A percentile compares a stretch with the other conserved stretches of the same genome.
Conservation (phyloP, 345 rosid species). For the Hibiscus mutabilis region DNA sequence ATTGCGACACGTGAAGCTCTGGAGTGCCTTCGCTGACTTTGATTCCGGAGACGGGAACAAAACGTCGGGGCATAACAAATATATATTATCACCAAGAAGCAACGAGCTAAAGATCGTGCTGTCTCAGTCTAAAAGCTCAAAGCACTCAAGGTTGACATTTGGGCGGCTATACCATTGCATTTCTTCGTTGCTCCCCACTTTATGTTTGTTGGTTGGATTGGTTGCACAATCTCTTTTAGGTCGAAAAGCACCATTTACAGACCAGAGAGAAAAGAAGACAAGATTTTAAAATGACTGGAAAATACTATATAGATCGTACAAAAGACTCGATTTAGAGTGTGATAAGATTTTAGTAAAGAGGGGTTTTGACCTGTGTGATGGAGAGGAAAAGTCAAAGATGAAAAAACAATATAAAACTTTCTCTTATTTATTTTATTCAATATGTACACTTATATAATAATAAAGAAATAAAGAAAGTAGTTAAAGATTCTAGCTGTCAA, state of each 20-base stretch:
- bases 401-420: no score
- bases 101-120: conserved; percentile 7
- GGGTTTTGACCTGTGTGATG: no score
- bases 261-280: background rate
- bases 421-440: no score
- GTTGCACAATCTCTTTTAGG: conserved; percentile 14
- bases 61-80: no score
- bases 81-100: background rate
- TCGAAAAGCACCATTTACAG: conserved; percentile 3
- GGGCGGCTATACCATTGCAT: background rate
- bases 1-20: no score
- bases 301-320: background rate
- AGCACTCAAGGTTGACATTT: conserved; percentile 17
- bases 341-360: no score
- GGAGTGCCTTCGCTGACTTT: no score
- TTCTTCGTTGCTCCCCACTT: conserved; percentile 7
- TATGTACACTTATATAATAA: no score
- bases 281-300: background rate
- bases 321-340: background rate
- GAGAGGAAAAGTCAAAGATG: no score
- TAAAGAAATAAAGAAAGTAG: no score
- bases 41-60: no score
- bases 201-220: conserved; percentile 6
- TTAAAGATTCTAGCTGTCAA: no score
- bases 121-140: background rate